A percentile compares a stretch with the other conserved stretches of the same genome.
Conservation (phyloP, 805 yeast genomes). For the Schwanniomyces yamadae region DNA sequence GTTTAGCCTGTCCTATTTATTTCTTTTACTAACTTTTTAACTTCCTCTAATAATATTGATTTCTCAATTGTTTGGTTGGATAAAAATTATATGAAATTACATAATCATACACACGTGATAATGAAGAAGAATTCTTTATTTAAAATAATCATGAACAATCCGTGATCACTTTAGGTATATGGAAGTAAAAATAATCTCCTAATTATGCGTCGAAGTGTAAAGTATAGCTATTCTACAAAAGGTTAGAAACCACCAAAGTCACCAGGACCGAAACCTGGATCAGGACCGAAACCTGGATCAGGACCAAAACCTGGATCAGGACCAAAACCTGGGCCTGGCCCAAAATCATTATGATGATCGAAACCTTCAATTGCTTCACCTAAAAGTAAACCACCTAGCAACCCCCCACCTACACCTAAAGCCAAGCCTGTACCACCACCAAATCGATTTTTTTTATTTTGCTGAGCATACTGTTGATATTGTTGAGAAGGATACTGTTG, state of each 20-base stretch:
- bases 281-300: conserved; percentile 24
- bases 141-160: neutral
- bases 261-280: conserved; percentile 30
- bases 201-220: too few species aligned
- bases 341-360: conserved; percentile 23
- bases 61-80: conserved; percentile 3
- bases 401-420: conserved; percentile 51
- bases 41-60: neutral
- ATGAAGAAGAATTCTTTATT: neutral
- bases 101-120: neutral
- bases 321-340: conserved; percentile 32
- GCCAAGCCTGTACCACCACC: conserved; percentile 51
- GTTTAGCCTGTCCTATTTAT: conserved; percentile 1
- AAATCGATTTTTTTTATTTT: conserved; percentile 28
- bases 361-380: conserved; percentile 37
- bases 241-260: conserved; percentile 42
- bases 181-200: neutral
- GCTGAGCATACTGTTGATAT: conserved; percentile 12
- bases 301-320: conserved; percentile 34
- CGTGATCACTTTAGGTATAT: neutral
- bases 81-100: neutral
- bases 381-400: conserved; percentile 58
- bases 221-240: too few species aligned
- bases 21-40: neutral
- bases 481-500: conserved; percentile 13